Conservation (phyloP, 345 rosid genomes). For the Hirschfeldia incana region DNA sequence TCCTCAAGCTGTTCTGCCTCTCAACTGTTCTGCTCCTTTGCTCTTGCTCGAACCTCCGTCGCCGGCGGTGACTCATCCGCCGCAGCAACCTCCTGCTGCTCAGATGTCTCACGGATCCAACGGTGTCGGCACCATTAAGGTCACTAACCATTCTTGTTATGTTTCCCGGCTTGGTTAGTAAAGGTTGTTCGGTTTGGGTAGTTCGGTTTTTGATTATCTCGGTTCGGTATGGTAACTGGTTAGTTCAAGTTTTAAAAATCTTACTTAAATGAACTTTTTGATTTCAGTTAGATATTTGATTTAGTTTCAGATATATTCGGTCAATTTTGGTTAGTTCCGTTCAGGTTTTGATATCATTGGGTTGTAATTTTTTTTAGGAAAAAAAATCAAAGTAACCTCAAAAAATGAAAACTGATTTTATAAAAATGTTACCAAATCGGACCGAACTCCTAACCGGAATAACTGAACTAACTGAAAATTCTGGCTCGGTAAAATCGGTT, state of each 20-base stretch:
- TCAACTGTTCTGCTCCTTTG: constrained; percentile 47
- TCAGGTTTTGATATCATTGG: no score
- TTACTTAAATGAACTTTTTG: no score
- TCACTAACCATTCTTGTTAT: background rate
- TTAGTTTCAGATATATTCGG: background rate
- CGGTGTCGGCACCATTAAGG: constrained; percentile 69
- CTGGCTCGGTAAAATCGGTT: background rate
- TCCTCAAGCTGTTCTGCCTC: constrained; percentile 25
- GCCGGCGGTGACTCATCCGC: constrained; percentile 34
- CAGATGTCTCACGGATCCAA: constrained; percentile 73
- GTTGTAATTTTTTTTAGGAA: no score
- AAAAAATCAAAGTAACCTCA: background rate
- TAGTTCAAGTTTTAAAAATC: background rate
- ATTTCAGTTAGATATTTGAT: background rate
- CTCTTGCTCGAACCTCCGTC: constrained; percentile 49
- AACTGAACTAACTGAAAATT: background rate
- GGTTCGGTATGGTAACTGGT: background rate
- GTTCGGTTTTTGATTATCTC: background rate
- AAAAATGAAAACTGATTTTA: no score
- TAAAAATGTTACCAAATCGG: background rate
- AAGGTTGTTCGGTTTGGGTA: background rate
- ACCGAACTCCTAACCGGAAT: background rate
- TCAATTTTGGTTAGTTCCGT: background rate
- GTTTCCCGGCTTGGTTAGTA: background rate
- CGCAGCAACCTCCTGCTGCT: constrained; percentile 33